Evolutionary conservation across 2,329 filamentous ascomycete genomes (phyloP), one percentile per base, ranked within the genome.

Genomic region (Grosmannia penicillata): DNA sequence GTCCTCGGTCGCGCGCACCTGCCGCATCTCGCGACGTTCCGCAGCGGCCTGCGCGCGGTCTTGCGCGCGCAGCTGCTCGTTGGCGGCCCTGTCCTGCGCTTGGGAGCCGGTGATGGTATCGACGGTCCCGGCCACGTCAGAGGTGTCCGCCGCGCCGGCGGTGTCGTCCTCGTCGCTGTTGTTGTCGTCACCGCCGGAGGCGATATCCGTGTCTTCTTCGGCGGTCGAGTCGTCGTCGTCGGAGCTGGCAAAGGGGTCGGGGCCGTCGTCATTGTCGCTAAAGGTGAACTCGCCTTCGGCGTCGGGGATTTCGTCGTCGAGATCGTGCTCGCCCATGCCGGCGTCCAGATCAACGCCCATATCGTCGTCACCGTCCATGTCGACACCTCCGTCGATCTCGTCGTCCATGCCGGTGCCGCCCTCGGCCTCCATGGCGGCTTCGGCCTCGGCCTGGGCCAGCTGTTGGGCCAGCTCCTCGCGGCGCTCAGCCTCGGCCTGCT

Each of bases 241-340:
- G 2, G 27, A 45, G 39, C 38, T 51, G 4, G 46, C 46, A 46
- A 47, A 47, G 14, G 46, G 44, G 28, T 47, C 50, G 8, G 60
- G 60, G 2, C 61, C 58, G 2, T 59, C 59, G 4, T 66, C 57
- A 4, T 58, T 60, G 35, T 55, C 59, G 25, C 62, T 65, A 37
- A 72, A 61, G 6, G 63, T 64, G 54, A 70, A 70, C 18, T 65
- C 60, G 8, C 61, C 65, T 26, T 74, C 73, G 4, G 68, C 78
- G 50, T 82, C 77, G 2, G 80, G 80, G 15, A 84, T 77, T 36
- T 83, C 79, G 43, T 81, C 78, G 47, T 86, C 82, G n/a, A n/a
- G n/a, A n/a, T n/a, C n/a, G n/a, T n/a, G n/a, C n/a, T n/a, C 54
- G 48, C 61, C 33, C 39, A 37, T 29, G 19, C 46, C 22, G 21